Base-by-base conservation (phyloP, 768 basidiomycete genomes). In the Tremella mesenterica region DNA sequence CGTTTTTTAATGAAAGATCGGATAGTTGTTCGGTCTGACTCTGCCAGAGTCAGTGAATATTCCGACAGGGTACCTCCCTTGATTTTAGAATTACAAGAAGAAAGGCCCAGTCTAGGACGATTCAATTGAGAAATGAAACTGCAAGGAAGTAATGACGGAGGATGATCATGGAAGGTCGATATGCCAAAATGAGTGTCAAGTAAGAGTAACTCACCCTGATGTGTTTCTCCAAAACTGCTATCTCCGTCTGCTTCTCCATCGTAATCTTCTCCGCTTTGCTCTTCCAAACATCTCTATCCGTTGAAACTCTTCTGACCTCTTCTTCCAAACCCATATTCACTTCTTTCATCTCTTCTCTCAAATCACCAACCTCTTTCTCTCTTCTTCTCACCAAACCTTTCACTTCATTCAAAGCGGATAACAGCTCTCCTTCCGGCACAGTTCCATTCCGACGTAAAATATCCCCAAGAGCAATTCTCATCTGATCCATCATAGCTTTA, bases 311-410 rank as follows among this genome's bases (percentile, higher is more conserved):
- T 12, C 55, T 57, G 27, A 72, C 38, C 50, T 75, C 72, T 36
- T 63, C 64, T 43, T 75, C 74, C 7, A 73, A 48, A 12, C 71
- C 70, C 59, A 69, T 63, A 29, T 63, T 69, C 23, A 73, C 70
- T 48, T 71, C 69, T 49, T 59, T 55, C 66, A 73, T 65, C 57
- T 75, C 72, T 16, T 64, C 65, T 31, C 52, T 58, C 36, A 70
- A 53, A 25, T 54, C 50, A 5, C 50, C 53, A 23, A 72, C 56
- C 45, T 72, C 67, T 50, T 57, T 60, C 45, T 72, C 70, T 18
- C 67, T 47, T 43, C 58, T 48, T 31, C 61, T 48, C 18, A 69
- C 53, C 28, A 64, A 20, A 2, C n/a, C 44, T 31, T 38, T 56
- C 25, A 73, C 53, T 28, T 68, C 64, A 21, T 64, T 57, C 16